A percentile compares a stretch with the other conserved stretches of the same genome.
Evolutionary conservation across 345 rosid genomes (phyloP).

Genomic region (Kernera saxatilis): DNA sequence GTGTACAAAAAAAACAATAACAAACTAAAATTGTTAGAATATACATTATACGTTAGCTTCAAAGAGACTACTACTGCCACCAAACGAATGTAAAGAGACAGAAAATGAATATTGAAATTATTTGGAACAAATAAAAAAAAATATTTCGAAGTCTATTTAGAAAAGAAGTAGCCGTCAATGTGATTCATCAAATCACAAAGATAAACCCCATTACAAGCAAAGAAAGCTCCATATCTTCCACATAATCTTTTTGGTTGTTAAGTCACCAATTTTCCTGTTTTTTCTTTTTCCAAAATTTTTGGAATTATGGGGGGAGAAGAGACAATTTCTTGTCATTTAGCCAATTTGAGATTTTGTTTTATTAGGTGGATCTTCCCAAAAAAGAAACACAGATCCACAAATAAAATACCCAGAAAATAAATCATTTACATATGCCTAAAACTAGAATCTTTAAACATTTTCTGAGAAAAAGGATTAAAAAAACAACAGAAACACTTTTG

Average conservation of each 20-base stretch:
- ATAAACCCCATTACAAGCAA: conserved; percentile 32
- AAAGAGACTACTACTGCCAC: conserved; percentile 33
- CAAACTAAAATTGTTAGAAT: conserved; percentile 41
- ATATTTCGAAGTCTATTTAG: conserved; percentile 13
- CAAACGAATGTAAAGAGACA: conserved; percentile 46
- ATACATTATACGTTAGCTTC: conserved; percentile 25
- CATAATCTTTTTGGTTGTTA: conserved; percentile 24
- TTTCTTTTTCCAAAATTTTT: not conserved
- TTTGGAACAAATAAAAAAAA: not conserved
- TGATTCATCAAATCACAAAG: conserved; percentile 13
- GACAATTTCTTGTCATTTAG: conserved; percentile 25
- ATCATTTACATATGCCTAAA: conserved; percentile 6
- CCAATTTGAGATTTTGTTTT: conserved; percentile 17
- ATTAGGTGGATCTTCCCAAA: conserved; percentile 28
- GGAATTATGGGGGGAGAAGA: conserved; percentile 21
- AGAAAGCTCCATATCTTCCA: conserved; percentile 19
- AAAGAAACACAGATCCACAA: conserved; percentile 25
- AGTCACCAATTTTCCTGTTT: conserved; percentile 7
- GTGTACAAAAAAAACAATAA: conserved; percentile 19
- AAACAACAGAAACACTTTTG: conserved; percentile 15
- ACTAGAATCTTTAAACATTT: conserved; percentile 20
- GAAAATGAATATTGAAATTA: not conserved
- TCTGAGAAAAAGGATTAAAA: not conserved
- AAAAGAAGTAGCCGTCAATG: conserved; percentile 28
- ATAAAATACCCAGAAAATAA: not conserved